Base-by-base conservation (phyloP, 192 early-diverging fungal genomes). In the Mortierella alpina region DNA sequence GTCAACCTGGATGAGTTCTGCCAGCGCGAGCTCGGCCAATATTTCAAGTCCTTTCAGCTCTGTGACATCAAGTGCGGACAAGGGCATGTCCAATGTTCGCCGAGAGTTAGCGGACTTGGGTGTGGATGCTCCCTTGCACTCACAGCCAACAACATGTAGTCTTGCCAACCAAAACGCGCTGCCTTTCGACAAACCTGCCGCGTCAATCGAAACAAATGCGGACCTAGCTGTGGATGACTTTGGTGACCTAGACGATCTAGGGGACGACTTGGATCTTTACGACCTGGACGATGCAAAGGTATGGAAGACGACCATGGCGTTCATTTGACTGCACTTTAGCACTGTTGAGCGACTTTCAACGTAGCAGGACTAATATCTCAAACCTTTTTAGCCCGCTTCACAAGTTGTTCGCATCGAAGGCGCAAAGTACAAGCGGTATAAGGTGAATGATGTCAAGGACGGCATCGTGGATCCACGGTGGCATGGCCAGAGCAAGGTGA, bases 191-290 rank as follows among this genome's bases (percentile, higher is more conserved):
- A 17, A 11, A 51, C 17, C 17, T 51, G 13, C 50, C 50, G 31
- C 31, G 31, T 31, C 31, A 2, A 31, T 31, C 31, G 31, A 31
- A 31, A 31, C 31, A 31, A 31, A 1, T 31, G 31, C 31, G 31
- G 31, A 31, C 31, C 31, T 31, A 31, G 31, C n/a, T 17, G 55
- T 17, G 15, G 74, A 75, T 59, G 82, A 83, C 17, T 67, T 83
- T 66, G 63, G 40, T n/a, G 82, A 75, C 41, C 39, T 83, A 23
- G 56, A 23, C 1, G 73, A 68, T 61, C 54, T 74, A 22, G 64
- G 64, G 20, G 74, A 75, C 48, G 73, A 75, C 5, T 63, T 56
- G 57, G 68, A 56, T 11, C 20, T 75, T n/a, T 54, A 67, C 17
- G 73, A 60, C 41, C 47, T 68, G 39, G 53, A 56, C 20, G 53